Evolutionary conservation across 768 basidiomycete species (phyloP).

Genomic region (Macrolepiota fuliginosa): DNA sequence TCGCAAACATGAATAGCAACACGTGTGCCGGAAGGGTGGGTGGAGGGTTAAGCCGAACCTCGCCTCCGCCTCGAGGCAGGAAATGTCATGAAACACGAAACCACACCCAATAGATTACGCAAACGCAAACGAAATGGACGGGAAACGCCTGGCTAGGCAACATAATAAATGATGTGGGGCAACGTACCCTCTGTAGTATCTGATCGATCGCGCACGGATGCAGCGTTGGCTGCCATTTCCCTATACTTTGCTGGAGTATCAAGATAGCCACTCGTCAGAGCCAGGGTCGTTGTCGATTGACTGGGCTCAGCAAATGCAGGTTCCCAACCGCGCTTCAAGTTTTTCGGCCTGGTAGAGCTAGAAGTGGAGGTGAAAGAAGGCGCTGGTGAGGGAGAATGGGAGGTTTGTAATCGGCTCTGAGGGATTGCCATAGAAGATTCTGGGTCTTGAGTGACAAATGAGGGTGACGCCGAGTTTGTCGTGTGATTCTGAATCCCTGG

Average conservation of each 20-base stretch:
- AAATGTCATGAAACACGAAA: background rate
- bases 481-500: slow-evolving; percentile 16
- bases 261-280: slow-evolving; percentile 62
- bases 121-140: background rate
- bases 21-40: slow-evolving; percentile 7
- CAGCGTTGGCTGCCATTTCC: slow-evolving; percentile 32
- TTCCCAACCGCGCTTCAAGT: slow-evolving; percentile 67
- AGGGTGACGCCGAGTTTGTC: background rate
- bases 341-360: slow-evolving; percentile 34
- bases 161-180: too few relatives aligned
- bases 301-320: slow-evolving; percentile 59
- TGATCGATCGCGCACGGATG: background rate
- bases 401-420: slow-evolving; percentile 14
- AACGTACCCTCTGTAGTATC: background rate
- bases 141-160: background rate
- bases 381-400: slow-evolving; percentile 18
- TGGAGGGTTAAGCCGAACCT: background rate
- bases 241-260: slow-evolving; percentile 68
- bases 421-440: slow-evolving; percentile 13
- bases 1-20: slow-evolving; percentile 1
- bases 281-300: slow-evolving; percentile 45
- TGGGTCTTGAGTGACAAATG: slow-evolving; percentile 18
- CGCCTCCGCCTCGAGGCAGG: background rate
- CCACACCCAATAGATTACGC: background rate
- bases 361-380: slow-evolving; percentile 36